Evolutionary conservation across 2,329 filamentous ascomycete species (phyloP), one percentile per base, ranked within the genome.

Genomic region (Fusarium oxysporum): DNA sequence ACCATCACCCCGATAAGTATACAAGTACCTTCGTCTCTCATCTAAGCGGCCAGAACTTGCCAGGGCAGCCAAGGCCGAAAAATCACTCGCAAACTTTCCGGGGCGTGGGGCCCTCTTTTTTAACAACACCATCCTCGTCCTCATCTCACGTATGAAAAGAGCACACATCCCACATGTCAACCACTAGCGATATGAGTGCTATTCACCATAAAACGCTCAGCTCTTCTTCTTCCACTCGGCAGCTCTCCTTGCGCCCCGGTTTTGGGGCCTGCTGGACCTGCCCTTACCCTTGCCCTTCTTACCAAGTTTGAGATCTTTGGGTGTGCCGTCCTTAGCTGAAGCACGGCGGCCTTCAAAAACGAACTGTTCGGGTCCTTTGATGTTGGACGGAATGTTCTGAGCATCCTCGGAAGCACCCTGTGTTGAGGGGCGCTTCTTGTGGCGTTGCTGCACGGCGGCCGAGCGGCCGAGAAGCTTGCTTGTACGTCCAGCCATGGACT

Each of bases 271-370:
- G 74, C 69, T 82, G 65, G 68, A 72, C 72, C 79, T 80, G 21
- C 82, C 83, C 77, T 87, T 89, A 70, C 80, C 81, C 77, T 87
- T 89, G 71, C 80, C 81, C 76, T 88, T 89, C 72, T 89, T 89
- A 16, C 88, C 87, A 40, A 92, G 82, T 80, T 87, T 91, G 69
- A 89, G 80, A 76, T 90, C 89, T 80, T 84, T 92, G 44, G 89
- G 89, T 76, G 86, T 91, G 8, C 89, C 91, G 68, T 92, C 89
- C 64, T 87, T 92, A 37, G 87, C 84, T 61, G 88, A 93, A 14
- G 93, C 93, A 60, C 94, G 88, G 71, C 92, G 91, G 1, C 94
- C 94, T 81, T 97, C 94, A 76, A 96, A 95, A n/a, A 95, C 88
- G 71, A 95, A 89, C 21, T 86, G 85, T 81, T 95, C 92, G 0